These are phyloP conservation scores for Omphalotus olearius DNA, from an alignment of 1,284 basidiomycete genomes.

Conservation along the genomic window DNA sequence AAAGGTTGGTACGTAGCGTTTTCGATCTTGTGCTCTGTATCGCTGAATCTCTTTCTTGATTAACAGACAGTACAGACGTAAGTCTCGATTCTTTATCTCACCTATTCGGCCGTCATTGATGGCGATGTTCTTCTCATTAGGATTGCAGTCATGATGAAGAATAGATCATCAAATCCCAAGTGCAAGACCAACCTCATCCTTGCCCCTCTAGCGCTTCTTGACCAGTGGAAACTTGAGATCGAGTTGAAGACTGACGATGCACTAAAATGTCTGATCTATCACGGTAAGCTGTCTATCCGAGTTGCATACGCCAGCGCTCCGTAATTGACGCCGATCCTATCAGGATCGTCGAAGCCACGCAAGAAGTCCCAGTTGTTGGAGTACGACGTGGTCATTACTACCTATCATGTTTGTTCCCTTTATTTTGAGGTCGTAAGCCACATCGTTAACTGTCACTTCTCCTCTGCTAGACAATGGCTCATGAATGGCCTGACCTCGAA, in stretches of 20 bases:
- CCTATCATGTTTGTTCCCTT: constrained; percentile 37
- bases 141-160: constrained; percentile 45
- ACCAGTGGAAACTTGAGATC: constrained; percentile 59
- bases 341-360: constrained; percentile 40
- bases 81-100: constrained; percentile 8
- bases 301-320: neutral
- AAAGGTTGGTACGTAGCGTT: constrained; percentile 33
- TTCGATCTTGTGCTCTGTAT: neutral
- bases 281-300: constrained; percentile 32
- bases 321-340: neutral
- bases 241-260: constrained; percentile 46
- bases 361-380: constrained; percentile 38
- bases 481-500: constrained; percentile 55
- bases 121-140: constrained; percentile 19
- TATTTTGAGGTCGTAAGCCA: neutral
- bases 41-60: neutral
- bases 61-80: constrained; percentile 44
- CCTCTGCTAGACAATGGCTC: constrained; percentile 41
- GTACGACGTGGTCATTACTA: constrained; percentile 57
- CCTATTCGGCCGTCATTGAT: neutral
- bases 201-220: constrained; percentile 49
- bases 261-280: constrained; percentile 49
- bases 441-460: neutral
- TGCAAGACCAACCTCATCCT: constrained; percentile 54
- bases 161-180: constrained; percentile 35